Base-by-base conservation (phyloP, 192 early-diverging fungal species). In the Spizellomyces sp. region DNA sequence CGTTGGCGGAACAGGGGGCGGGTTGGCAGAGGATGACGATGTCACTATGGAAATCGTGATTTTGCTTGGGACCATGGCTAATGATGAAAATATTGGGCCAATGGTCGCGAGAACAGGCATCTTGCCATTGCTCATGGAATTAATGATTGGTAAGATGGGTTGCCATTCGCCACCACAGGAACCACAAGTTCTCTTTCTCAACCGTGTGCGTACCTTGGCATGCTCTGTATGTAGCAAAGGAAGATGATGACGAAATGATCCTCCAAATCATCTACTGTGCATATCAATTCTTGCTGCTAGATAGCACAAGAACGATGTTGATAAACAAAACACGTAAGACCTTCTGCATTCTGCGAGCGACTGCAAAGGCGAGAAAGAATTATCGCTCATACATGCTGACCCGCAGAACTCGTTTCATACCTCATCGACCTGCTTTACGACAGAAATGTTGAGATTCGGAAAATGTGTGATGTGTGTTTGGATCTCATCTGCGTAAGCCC, bases 181-280 rank as follows among this genome's bases (percentile, higher is more conserved):
- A 54, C 50, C 17, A 54, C 50, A 62, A 50, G 54, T 10, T 17
- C 4, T 58, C 66, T 8, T 44, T 17, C 43, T 59, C 19, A 77
- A 9, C 22, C n/a, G 8, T 56, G 6, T 9, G 59, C 42, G 6
- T 73, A 15, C 59, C 4, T 6, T 70, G 44, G 19, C 45, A 71
- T 46, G 44, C 9, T 45, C 19, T 59, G 56, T 59, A 42, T 58
- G 10, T 47, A 81, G 85, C 75, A 9, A 87, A 87, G 63, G 86
- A 88, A 61, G 86, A 88, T 52, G 86, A 88, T 74, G 86, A 88
- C 60, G 86, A 88, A 67, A 88, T 88, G 19, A 78, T 88, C 45
- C 59, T 87, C 43, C 86, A 88, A 61, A 79, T 87, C 46, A 86
- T 86, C 63, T 87, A 84, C 62, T 79, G 74, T 64, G 79, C 83